Evolutionary conservation across 2,329 filamentous ascomycete species (phyloP), one percentile per base, ranked within the genome.

Genomic region (Penicillium sp.): DNA sequence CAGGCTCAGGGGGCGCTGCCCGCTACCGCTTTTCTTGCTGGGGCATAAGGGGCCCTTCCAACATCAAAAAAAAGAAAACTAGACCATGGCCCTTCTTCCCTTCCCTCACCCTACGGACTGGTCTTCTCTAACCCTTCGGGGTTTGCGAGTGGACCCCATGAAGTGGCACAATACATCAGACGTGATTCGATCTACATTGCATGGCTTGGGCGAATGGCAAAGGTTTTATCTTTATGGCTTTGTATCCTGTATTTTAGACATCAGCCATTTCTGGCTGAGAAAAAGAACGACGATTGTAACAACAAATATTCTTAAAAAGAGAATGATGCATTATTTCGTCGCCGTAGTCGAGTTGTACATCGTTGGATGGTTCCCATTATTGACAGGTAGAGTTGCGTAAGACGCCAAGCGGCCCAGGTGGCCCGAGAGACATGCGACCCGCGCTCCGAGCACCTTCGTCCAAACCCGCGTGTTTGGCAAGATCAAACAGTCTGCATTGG

Each of bases 1-100:
- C 39, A 66, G 63, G 53, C 57, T 3, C 60, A 67, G 43, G 62
- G 60, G 17, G 51, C 72, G 48, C 59, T 79, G 39, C 76, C 76
- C 26, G 50, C 71, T 3, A 69, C 74, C 30, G 76, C 76, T 35
- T 79, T 77, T 32, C 50, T 65, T 31, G 47, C 58, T 37, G 49
- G 46, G n/a, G 45, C 47, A 15, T 53, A 43, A 47, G 29, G 50
- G n/a, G 9, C 23, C 18, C n/a, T 23, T 8, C 8, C 9, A 10
- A 31, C 17, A 19, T 25, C 17, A 21, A 21, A 17, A 11, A 17
- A 17, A 29, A 19, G 19, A 17, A 30, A 36, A 39, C 20, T 36
- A 20, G 21, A 36, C 30, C 15, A 25, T 34, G 26, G 25, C 25
- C 33, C 48, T 50, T 28, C 32, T 32, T 34, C 42, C 31, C 15